phyloP scores from a whole-genome alignment of 2,329 filamentous ascomycete genomes.

The Rutstroemia sp. region DNA sequence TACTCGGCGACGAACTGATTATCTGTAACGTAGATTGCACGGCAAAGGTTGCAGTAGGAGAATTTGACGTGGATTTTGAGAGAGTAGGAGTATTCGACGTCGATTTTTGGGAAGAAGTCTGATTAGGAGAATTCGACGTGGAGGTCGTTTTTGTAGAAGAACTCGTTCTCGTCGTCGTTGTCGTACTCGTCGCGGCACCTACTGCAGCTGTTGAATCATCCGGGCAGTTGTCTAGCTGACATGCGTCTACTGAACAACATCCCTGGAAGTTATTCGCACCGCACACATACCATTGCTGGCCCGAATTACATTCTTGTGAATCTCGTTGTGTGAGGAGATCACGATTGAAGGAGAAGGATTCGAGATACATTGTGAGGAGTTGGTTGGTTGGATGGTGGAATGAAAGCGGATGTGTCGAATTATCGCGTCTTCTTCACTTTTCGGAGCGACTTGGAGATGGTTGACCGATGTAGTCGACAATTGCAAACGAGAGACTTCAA shows the following conservation, averaged over 20 bases:
- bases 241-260: slow-evolving; percentile 9
- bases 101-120: background rate
- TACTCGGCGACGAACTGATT: background rate
- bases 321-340: slow-evolving; percentile 2
- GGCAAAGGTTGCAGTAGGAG: background rate
- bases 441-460: too few relatives aligned
- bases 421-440: too few relatives aligned
- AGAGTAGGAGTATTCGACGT: background rate
- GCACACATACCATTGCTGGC: slow-evolving; percentile 6
- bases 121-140: background rate
- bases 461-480: too few relatives aligned
- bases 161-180: background rate
- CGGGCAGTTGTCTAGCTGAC: background rate
- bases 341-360: background rate
- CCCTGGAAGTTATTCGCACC: background rate
- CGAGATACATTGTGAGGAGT: slow-evolving; percentile 4
- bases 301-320: background rate
- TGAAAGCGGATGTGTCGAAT: background rate
- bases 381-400: background rate
- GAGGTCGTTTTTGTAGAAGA: background rate
- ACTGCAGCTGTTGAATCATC: slow-evolving; percentile 1
- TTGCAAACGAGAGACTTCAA: too few relatives aligned
- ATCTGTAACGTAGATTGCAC: slow-evolving; percentile 1
- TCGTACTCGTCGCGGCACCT: background rate
- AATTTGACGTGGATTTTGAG: background rate